Evolutionary conservation across 2,329 filamentous ascomycete species (phyloP).

Genomic region (Ophiocordyceps sinensis): DNA sequence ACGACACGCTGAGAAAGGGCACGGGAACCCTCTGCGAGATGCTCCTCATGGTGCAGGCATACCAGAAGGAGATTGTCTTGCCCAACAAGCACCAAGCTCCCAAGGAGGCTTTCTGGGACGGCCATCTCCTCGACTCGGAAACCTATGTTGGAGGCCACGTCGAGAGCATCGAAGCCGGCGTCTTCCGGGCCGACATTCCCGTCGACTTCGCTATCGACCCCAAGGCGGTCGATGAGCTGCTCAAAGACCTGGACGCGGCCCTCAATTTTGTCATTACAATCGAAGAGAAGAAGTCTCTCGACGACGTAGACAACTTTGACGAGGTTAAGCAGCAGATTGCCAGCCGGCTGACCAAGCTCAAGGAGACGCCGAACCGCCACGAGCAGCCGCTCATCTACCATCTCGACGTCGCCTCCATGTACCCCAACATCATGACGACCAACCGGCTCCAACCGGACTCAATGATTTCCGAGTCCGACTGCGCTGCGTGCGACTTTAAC

Average conservation of each 20-base stretch:
- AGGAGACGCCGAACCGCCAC: conserved; percentile 66
- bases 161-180: conserved; percentile 96
- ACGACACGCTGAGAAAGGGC: conserved; percentile 87
- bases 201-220: conserved; percentile 89
- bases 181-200: conserved; percentile 91
- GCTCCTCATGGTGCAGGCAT: conserved; percentile 97
- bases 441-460: conserved; percentile 95
- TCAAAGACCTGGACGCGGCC: conserved; percentile 75
- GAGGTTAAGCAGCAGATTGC: conserved; percentile 75
- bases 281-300: conserved; percentile 69
- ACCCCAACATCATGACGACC: conserved; percentile 99
- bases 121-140: conserved; percentile 88
- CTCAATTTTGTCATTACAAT: conserved; percentile 76
- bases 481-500: conserved; percentile 96
- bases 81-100: conserved; percentile 93
- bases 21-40: conserved; percentile 99
- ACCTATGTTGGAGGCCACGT: conserved; percentile 98
- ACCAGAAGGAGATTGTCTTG: conserved; percentile 77
- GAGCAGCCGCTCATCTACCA: conserved; percentile 93
- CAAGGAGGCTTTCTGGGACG: conserved; percentile 90
- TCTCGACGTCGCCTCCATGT: conserved; percentile 97
- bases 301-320: conserved; percentile 68
- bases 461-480: conserved; percentile 95
- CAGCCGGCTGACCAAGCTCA: conserved; percentile 55
- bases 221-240: conserved; percentile 74